Evolutionary conservation across 768 basidiomycete species (phyloP), one percentile per base, ranked within the genome.

Genomic region (Pleurotus sapidus): DNA sequence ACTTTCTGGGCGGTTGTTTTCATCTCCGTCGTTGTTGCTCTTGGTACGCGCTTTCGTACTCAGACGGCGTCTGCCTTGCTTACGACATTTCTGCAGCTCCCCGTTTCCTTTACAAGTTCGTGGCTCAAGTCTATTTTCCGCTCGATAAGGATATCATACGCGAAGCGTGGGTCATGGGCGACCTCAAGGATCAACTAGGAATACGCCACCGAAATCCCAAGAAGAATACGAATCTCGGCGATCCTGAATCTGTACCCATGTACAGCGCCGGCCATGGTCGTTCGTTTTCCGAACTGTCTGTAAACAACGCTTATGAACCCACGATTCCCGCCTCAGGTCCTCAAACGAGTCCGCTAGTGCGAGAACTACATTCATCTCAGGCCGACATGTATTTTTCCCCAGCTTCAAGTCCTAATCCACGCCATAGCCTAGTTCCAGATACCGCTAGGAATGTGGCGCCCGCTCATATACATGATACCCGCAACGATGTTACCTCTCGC

Each of bases 131-230:
- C 0, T 97, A 95, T 65, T 72, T 69, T 48, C 95, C 95, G 2
- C 75, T 86, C 15, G 96, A 98, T 77, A 89, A 86, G 67, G 91
- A 97, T 64, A 87, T 98, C 56, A 78, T 98, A 6, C 87, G 96
- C 25, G 96, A 98, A 76, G 89, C 86, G 83, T 93, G 91, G 91
- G 90, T 93, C 3, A 65, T 70, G 57, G 92, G 92, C 3, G 85
- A 93, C 65, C 77, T 94, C 56, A 94, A 94, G 68, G 91, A 93
- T 60, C 83, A 78, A 40, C 76, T 94, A 3, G 92, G 92, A 3
- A 80, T 94, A 56, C 70, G 75, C 37, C 89, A 86, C 63, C 81
- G 85, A 39, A 84, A 83, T 49, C 70, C 70, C 34, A 83, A 76
- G 64, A 80, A 79, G 59, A 74, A 74, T 46, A 68, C 67, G 39